Percentiles rank a stretch among this genome's conserved stretches.
Conservation (phyloP, 805 yeast species). For the Zygoascus biomembranicola region DNA sequence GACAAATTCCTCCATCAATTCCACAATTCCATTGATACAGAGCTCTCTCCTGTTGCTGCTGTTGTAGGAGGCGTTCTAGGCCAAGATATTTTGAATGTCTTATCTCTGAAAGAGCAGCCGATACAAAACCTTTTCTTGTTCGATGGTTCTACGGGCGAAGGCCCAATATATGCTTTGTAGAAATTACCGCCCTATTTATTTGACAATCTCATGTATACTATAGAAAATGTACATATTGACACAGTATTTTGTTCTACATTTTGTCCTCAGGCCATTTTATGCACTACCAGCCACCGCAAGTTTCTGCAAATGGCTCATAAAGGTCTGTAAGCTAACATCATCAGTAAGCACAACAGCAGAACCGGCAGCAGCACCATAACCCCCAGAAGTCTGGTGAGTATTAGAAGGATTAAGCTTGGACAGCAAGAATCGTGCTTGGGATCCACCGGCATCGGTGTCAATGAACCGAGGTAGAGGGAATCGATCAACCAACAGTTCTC, state of each 20-base stretch:
- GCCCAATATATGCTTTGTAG: slow-evolving; percentile 62
- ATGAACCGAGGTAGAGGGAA: slow-evolving; percentile 97
- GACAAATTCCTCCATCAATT: slow-evolving; percentile 28
- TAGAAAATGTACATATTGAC: not conserved
- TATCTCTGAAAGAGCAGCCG: slow-evolving; percentile 71
- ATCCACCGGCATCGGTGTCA: slow-evolving; percentile 96
- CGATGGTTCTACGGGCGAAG: slow-evolving; percentile 62
- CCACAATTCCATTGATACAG: slow-evolving; percentile 37
- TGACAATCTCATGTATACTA: not conserved
- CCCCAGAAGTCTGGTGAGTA: slow-evolving; percentile 53
- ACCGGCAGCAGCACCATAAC: slow-evolving; percentile 42
- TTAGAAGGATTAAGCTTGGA: slow-evolving; percentile 93
- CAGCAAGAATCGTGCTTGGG: slow-evolving; percentile 94
- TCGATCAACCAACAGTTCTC: slow-evolving; percentile 81
- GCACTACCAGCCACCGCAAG: slow-evolving; percentile 57
- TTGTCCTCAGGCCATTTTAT: not conserved
- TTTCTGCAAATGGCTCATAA: slow-evolving; percentile 90
- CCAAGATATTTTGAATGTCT: slow-evolving; percentile 79
- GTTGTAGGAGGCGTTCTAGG: slow-evolving; percentile 83
- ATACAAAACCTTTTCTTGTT: slow-evolving; percentile 71
- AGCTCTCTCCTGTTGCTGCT: slow-evolving; percentile 78
- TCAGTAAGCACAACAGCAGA: slow-evolving; percentile 88
- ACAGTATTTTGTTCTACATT: not conserved
- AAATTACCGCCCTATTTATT: not conserved
- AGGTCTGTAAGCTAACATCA: slow-evolving; percentile 89